Evolutionary conservation across 495 filamentous ascomycete genomes (phyloP).

Genomic region (Talaromyces proteolyticus): DNA sequence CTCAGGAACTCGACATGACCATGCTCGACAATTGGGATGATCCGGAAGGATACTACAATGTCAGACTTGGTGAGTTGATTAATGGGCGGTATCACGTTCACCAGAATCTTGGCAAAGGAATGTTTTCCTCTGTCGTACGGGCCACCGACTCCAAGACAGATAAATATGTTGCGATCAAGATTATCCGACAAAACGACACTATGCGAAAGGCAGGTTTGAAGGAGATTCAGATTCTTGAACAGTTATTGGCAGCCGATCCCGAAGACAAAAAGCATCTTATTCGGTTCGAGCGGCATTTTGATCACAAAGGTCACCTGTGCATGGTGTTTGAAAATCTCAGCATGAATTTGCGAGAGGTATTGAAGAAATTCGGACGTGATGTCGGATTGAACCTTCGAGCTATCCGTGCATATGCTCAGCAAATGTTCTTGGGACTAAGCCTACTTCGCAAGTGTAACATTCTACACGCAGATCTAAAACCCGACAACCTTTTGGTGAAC

Average conservation of each 20-base stretch:
- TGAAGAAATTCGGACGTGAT: conserved; percentile 94
- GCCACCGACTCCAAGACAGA: conserved; percentile 74
- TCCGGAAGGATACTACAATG: conserved; percentile 89
- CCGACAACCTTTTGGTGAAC: conserved; percentile 92
- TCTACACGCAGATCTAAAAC: conserved; percentile 92
- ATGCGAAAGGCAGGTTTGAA: conserved; percentile 91
- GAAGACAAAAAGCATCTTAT: conserved; percentile 92
- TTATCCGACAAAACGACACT: conserved; percentile 90
- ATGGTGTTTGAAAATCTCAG: conserved; percentile 94
- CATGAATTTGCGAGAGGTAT: conserved; percentile 88
- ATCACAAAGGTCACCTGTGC: conserved; percentile 92
- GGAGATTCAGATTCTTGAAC: conserved; percentile 85
- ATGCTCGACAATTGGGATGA: conserved; percentile 95
- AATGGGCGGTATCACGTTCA: conserved; percentile 84
- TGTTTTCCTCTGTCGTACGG: conserved; percentile 93
- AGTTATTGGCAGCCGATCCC: conserved; percentile 74
- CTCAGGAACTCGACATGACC: conserved; percentile 65
- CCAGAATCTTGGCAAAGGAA: conserved; percentile 83
- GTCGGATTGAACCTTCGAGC: conserved; percentile 84
- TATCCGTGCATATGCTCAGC: conserved; percentile 82
- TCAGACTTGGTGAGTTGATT: conserved; percentile 82
- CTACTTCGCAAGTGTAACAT: conserved; percentile 87
- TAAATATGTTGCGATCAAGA: conserved; percentile 79
- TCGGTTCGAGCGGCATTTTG: conserved; percentile 77
- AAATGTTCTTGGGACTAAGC: conserved; percentile 85